Conservation (phyloP, 2,329 filamentous ascomycete species). For the Calcarisporium arbuscula region DNA sequence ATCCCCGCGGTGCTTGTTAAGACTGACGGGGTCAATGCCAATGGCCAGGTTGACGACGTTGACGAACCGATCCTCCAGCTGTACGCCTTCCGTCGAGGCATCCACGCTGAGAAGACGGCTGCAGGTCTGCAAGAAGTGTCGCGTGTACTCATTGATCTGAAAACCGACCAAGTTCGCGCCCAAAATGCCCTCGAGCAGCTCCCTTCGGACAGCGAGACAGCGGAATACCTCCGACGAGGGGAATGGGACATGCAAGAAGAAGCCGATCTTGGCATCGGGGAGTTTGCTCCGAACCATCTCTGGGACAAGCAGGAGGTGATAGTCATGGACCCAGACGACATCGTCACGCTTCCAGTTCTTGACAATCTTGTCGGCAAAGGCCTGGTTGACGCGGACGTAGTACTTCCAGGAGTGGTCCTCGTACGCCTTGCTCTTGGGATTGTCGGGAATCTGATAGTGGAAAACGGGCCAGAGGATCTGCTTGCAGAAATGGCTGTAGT, state of each 20-base stretch:
- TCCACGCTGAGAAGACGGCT: conserved; percentile 87
- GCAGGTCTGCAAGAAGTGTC: conserved; percentile 94
- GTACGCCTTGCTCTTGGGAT: conserved; percentile 96
- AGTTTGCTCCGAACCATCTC: conserved; percentile 84
- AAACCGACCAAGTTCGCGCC: conserved; percentile 91
- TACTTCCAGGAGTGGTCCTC: conserved; percentile 95
- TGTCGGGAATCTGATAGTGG: conserved; percentile 96
- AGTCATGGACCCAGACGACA: conserved; percentile 92
- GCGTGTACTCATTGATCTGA: conserved; percentile 86
- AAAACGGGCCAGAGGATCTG: conserved; percentile 97
- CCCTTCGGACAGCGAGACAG: conserved; percentile 78
- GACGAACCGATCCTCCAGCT: conserved; percentile 88
- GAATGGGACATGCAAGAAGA: conserved; percentile 93
- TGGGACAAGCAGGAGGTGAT: conserved; percentile 85
- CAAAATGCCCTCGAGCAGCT: conserved; percentile 86
- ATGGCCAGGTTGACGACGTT: conserved; percentile 82
- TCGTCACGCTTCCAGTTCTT: conserved; percentile 92
- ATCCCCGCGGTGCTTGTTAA: conserved; percentile 64
- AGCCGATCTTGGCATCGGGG: conserved; percentile 89
- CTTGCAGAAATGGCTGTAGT: conserved; percentile 96
- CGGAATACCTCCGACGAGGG: conserved; percentile 95
- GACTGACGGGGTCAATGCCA: conserved; percentile 77
- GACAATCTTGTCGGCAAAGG: conserved; percentile 84
- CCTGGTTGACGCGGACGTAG: conserved; percentile 88
- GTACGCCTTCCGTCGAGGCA: conserved; percentile 78